These are phyloP conservation scores for Lentinula raphanica DNA, from an alignment of 768 basidiomycete species.

Conservation along the genomic window DNA sequence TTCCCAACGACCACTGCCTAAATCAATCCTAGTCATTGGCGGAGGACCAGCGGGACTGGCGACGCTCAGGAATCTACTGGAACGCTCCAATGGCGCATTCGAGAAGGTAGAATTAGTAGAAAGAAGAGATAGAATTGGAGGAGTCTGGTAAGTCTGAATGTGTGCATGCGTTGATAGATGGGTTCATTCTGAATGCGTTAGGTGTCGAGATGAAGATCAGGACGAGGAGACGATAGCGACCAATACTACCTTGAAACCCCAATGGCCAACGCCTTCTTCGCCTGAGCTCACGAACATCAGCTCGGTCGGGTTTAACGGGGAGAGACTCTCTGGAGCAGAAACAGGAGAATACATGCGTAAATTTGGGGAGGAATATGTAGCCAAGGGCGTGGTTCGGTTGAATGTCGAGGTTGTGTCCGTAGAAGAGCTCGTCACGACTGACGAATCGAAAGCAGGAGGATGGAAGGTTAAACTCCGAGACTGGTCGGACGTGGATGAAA, in stretches of 20 bases:
- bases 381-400: constrained; percentile 26
- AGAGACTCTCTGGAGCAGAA: constrained; percentile 39
- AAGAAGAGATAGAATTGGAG: constrained; percentile 23
- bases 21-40: constrained; percentile 44
- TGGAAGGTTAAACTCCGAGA: constrained; percentile 37
- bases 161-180: too few relatives aligned
- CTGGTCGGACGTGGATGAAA: constrained; percentile 19
- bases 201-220: too few relatives aligned
- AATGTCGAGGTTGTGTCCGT: constrained; percentile 35
- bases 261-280: constrained; percentile 44
- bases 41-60: constrained; percentile 46
- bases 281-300: too few relatives aligned
- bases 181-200: too few relatives aligned
- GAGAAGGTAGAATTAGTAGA: constrained; percentile 42
- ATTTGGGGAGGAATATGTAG: constrained; percentile 29
- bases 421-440: constrained; percentile 32
- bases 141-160: constrained; percentile 40
- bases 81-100: constrained; percentile 29
- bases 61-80: constrained; percentile 39
- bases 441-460: constrained; percentile 17
- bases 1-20: too few relatives aligned
- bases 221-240: too few relatives aligned
- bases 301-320: constrained; percentile 43
- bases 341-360: constrained; percentile 31
- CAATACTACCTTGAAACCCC: too few relatives aligned